phyloP scores from a whole-genome alignment of 2,329 filamentous ascomycete species.

The Emergomyces africanus region DNA sequence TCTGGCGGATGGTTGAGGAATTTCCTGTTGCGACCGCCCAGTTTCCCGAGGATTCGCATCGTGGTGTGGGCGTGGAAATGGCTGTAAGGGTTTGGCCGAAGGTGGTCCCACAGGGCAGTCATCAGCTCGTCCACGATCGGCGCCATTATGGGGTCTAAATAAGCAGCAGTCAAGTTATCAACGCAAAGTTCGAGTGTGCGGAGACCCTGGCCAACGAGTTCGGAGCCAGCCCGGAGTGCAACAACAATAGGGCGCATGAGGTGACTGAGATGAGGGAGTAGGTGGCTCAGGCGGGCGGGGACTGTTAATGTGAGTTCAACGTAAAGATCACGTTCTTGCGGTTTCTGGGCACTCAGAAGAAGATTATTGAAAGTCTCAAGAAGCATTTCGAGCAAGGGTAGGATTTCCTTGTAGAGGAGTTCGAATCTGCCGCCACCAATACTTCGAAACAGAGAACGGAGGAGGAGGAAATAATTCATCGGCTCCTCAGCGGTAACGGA shows the following conservation, averaged over 20 bases:
- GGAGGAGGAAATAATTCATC: slow-evolving; percentile 94
- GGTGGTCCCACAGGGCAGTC: slow-evolving; percentile 92
- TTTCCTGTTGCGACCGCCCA: slow-evolving; percentile 88
- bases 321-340: slow-evolving; percentile 83
- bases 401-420: slow-evolving; percentile 93
- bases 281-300: slow-evolving; percentile 81
- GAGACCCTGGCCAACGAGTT: slow-evolving; percentile 87
- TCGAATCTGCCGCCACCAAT: slow-evolving; percentile 97
- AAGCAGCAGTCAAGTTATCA: slow-evolving; percentile 95
- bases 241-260: slow-evolving; percentile 97
- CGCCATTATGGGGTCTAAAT: slow-evolving; percentile 96
- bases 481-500: slow-evolving; percentile 93
- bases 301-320: slow-evolving; percentile 96
- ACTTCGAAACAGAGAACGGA: slow-evolving; percentile 85
- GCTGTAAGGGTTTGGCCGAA: slow-evolving; percentile 86
- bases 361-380: slow-evolving; percentile 95
- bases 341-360: slow-evolving; percentile 77
- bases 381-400: slow-evolving; percentile 93
- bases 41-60: slow-evolving; percentile 91
- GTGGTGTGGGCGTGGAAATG: slow-evolving; percentile 98
- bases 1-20: slow-evolving; percentile 83
- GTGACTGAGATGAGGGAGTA: slow-evolving; percentile 89
- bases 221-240: slow-evolving; percentile 76
- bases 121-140: slow-evolving; percentile 98
- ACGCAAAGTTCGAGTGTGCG: slow-evolving; percentile 92